A percentile compares a stretch with the other conserved stretches of the same genome.
Evolutionary conservation across 495 filamentous ascomycete species (phyloP).

Genomic region (Annulohypoxylon stygium): DNA sequence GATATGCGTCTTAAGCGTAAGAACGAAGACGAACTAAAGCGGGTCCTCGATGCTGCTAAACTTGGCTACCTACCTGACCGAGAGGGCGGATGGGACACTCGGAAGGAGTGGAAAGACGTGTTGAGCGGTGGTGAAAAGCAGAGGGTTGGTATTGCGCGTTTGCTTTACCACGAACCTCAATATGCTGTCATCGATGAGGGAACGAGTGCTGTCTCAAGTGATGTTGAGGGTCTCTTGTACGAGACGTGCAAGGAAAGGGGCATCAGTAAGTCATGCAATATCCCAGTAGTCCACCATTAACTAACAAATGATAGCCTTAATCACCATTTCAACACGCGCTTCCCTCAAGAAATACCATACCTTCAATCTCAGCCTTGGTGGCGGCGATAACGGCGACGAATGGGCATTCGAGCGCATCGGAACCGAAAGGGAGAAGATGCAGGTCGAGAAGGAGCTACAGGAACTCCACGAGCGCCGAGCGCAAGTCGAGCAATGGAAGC

Average conservation of each 20-base stretch:
- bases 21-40: conserved; percentile 78
- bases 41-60: conserved; percentile 82
- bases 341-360: conserved; percentile 95
- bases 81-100: conserved; percentile 96
- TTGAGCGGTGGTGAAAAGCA: conserved; percentile 99
- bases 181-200: conserved; percentile 97
- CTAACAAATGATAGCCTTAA: conserved; percentile 69
- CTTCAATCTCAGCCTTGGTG: conserved; percentile 85
- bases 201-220: conserved; percentile 90
- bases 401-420: conserved; percentile 96
- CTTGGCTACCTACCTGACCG: conserved; percentile 90
- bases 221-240: conserved; percentile 95
- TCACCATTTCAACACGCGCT: conserved; percentile 93
- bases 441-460: conserved; percentile 88
- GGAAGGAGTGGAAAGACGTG: conserved; percentile 99
- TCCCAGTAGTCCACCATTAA: too few species aligned
- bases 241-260: conserved; percentile 91
- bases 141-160: conserved; percentile 86
- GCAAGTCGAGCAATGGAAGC: conserved; percentile 87
- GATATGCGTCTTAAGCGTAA: conserved; percentile 90
- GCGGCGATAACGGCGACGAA: conserved; percentile 72
- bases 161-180: conserved; percentile 94
- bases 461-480: conserved; percentile 82
- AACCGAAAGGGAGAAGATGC: conserved; percentile 89
- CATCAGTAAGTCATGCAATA: too few species aligned